phyloP scores from a whole-genome alignment of 768 basidiomycete species.

The Boletus huronensis region DNA sequence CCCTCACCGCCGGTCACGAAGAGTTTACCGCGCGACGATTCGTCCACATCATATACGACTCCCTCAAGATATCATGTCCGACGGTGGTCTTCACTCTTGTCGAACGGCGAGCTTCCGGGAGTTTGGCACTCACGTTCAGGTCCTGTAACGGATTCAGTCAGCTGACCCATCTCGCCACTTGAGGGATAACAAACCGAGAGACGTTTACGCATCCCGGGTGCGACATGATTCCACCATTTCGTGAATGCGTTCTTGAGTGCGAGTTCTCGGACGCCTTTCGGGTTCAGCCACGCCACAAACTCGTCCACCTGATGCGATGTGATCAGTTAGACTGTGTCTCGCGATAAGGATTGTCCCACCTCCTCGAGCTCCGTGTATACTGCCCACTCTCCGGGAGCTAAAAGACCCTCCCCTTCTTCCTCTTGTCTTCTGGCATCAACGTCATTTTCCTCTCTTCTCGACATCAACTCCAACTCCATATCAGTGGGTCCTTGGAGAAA shows the following conservation, averaged over 20 bases:
- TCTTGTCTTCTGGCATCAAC: conserved; percentile 59
- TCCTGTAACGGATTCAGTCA: conserved; percentile 45
- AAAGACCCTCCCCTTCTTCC: conserved; percentile 79
- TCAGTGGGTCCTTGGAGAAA: conserved; percentile 92
- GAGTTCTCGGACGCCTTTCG: conserved; percentile 86
- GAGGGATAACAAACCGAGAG: conserved; percentile 51
- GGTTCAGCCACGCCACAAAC: conserved; percentile 85
- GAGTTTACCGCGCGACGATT: conserved; percentile 66
- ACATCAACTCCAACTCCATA: conserved; percentile 71
- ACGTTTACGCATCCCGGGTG: conserved; percentile 74
- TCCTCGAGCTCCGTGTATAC: conserved; percentile 83
- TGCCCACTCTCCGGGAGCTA: conserved; percentile 85
- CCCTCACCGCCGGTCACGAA: conserved; percentile 7
- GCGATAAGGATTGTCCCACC: conserved; percentile 41
- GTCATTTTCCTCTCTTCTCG: conserved; percentile 49
- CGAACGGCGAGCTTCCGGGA: conserved; percentile 79
- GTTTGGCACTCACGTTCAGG: conserved; percentile 60
- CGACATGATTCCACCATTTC: conserved; percentile 84
- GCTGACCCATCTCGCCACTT: not conserved
- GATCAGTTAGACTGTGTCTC: conserved; percentile 6
- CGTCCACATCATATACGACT: conserved; percentile 87
- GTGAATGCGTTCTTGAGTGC: conserved; percentile 71
- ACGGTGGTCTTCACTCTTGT: conserved; percentile 59
- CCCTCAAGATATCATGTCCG: conserved; percentile 63
- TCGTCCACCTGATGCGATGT: conserved; percentile 60